Percentiles rank a stretch among this genome's conserved stretches.
phyloP scores from a whole-genome alignment of 257 asterid genomes.

The Plectranthus barbatus region DNA sequence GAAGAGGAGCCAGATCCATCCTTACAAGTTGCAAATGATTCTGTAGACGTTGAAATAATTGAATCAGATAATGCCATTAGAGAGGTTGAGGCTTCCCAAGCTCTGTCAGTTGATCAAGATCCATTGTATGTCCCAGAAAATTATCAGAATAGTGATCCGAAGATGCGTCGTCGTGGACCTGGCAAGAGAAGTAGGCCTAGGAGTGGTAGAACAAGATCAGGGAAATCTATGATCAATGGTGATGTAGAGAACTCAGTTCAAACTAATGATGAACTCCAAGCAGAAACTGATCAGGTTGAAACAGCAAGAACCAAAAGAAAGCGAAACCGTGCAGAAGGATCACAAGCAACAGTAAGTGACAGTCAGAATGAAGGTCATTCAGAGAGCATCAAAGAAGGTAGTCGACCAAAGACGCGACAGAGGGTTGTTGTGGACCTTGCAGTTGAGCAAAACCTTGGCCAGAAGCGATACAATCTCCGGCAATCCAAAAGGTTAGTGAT shows the following conservation, averaged over 20 bases:
- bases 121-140: conserved; percentile 21
- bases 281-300: conserved; percentile 45
- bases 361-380: conserved; percentile 61
- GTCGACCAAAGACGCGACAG: conserved; percentile 65
- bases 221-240: conserved; percentile 41
- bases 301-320: conserved; percentile 47
- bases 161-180: conserved; percentile 26
- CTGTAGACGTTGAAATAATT: conserved; percentile 39
- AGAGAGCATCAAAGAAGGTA: conserved; percentile 48
- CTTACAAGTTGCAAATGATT: conserved; percentile 39
- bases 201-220: conserved; percentile 28
- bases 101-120: conserved; percentile 38
- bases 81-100: conserved; percentile 39
- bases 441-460: conserved; percentile 39
- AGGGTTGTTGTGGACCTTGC: conserved; percentile 25
- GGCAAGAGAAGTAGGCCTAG: conserved; percentile 33
- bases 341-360: conserved; percentile 57
- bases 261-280: conserved; percentile 45
- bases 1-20: conserved; percentile 45
- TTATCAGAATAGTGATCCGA: conserved; percentile 36
- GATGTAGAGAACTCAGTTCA: conserved; percentile 34
- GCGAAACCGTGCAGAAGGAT: conserved; percentile 36
- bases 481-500: conserved; percentile 48
- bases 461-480: conserved; percentile 87
- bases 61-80: conserved; percentile 36